phyloP scores from a whole-genome alignment of 1,284 basidiomycete genomes.

The Porphyrellus sp. region DNA sequence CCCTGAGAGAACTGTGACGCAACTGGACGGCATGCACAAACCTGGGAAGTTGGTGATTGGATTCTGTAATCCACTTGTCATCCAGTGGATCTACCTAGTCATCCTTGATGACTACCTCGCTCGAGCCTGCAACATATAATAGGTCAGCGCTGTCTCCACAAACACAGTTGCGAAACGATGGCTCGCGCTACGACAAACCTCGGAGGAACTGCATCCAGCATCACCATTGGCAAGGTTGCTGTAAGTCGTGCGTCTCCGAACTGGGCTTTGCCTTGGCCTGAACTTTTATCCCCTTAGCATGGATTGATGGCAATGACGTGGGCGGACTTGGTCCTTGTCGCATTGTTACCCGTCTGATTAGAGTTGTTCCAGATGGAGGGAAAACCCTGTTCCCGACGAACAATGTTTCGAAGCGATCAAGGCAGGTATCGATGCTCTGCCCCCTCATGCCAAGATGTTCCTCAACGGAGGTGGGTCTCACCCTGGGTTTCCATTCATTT shows the following conservation, averaged over 20 bases:
- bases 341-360: too few relatives aligned
- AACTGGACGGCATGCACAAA: too few relatives aligned
- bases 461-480: slow-evolving; percentile 47
- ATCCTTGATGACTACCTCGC: too few relatives aligned
- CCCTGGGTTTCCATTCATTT: too few relatives aligned
- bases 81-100: too few relatives aligned
- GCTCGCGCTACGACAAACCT: slow-evolving; percentile 29
- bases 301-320: slow-evolving; percentile 32
- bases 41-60: too few relatives aligned
- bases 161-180: too few relatives aligned
- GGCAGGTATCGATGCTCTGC: slow-evolving; percentile 54
- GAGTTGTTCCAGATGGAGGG: slow-evolving; percentile 26
- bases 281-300: slow-evolving; percentile 14
- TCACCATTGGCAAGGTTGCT: slow-evolving; percentile 37
- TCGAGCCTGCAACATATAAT: too few relatives aligned
- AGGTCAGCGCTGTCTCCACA: too few relatives aligned
- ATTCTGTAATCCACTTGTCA: too few relatives aligned
- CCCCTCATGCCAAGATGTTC: slow-evolving; percentile 46
- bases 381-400: slow-evolving; percentile 41
- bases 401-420: slow-evolving; percentile 62
- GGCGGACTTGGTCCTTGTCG: neutral
- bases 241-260: slow-evolving; percentile 26
- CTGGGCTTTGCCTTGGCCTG: neutral
- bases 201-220: slow-evolving; percentile 32
- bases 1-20: too few relatives aligned